Evolutionary conservation across 805 yeast genomes (phyloP), one percentile per base, ranked within the genome.

Genomic region (Candida ulmi): DNA sequence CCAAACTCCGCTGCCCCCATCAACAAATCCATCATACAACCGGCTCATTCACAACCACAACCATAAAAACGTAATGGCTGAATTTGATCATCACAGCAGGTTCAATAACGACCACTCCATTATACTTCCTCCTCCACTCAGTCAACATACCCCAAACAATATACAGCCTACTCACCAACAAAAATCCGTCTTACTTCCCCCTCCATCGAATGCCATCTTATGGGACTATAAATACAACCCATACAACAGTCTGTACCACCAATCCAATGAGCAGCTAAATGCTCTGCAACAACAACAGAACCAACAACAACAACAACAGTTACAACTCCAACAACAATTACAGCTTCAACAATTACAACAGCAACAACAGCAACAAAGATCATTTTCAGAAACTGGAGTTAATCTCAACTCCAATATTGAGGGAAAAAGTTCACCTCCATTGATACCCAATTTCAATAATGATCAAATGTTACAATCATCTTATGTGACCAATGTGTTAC

Each of bases 101-200:
- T 17, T 17, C 24, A 8, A 8, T 12, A 30, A 30, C 7, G 24
- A 30, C n/a, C 33, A 30, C 8, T 34, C 36, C 16, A 41, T 45
- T 38, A 33, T 45, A 18, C 43, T 47, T 5, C 51, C 48, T 4
- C 48, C 51, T 8, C 51, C 51, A 4, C 23, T 23, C 16, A 39
- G 34, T 24, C n/a, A n/a, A n/a, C n/a, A n/a, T n/a, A 15, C 18
- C 11, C 31, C 31, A 21, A 9, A 21, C 9, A 21, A 21, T 7
- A 6, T 9, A 21, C 24, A 21, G 24, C n/a, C n/a, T n/a, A n/a
- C n/a, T 11, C 31, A 25, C 6, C 29, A 36, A 19, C 38, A 36
- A 17, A 30, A 30, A 18, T 12, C 33, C 35, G 51, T 47, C 37
- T 34, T 47, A 17, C 43, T 45, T 2, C 51, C 51, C 1, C 49